A percentile compares a stretch with the other conserved stretches of the same genome.
These are phyloP conservation scores for Fusarium staphyleae DNA, from an alignment of 2,329 filamentous ascomycete genomes.

Conservation along the genomic window DNA sequence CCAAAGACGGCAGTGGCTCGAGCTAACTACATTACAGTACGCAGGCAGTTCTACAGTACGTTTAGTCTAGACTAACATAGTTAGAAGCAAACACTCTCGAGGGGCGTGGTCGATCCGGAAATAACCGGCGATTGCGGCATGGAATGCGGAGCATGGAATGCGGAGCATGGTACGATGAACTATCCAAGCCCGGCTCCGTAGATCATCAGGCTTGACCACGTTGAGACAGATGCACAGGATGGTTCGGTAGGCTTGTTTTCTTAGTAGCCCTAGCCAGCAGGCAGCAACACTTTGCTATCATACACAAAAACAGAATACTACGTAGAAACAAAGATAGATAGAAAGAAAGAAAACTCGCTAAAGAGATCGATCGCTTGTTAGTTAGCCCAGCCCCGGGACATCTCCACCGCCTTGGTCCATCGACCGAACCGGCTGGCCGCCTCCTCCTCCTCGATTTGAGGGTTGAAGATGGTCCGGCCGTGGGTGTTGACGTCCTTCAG, in stretches of 20 bases:
- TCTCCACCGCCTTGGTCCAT: constrained; percentile 80
- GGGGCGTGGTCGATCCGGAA: not conserved
- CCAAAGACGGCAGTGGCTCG: constrained; percentile 4
- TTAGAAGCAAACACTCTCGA: not conserved
- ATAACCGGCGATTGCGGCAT: not conserved
- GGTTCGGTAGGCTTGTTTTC: constrained; percentile 18
- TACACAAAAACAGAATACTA: constrained; percentile 21
- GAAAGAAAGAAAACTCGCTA: constrained; percentile 1
- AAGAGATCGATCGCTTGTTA: constrained; percentile 26
- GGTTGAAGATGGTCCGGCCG: constrained; percentile 72
- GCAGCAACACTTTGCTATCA: constrained; percentile 18
- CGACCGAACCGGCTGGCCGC: constrained; percentile 70
- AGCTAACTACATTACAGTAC: too few species aligned
- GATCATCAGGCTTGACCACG: too few species aligned
- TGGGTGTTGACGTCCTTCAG: constrained; percentile 74
- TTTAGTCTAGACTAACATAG: too few species aligned
- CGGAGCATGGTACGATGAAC: constrained; percentile 5
- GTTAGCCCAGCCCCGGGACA: constrained; percentile 75
- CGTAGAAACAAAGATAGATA: constrained; percentile 1
- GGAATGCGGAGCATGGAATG: not conserved
- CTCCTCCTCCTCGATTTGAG: constrained; percentile 66
- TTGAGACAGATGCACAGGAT: constrained; percentile 3
- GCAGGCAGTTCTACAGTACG: too few species aligned
- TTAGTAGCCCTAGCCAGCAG: constrained; percentile 12
- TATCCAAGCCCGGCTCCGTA: too few species aligned